Conservation (phyloP, 306 rosid genomes). For the Cotoneaster glaucophyllus region DNA sequence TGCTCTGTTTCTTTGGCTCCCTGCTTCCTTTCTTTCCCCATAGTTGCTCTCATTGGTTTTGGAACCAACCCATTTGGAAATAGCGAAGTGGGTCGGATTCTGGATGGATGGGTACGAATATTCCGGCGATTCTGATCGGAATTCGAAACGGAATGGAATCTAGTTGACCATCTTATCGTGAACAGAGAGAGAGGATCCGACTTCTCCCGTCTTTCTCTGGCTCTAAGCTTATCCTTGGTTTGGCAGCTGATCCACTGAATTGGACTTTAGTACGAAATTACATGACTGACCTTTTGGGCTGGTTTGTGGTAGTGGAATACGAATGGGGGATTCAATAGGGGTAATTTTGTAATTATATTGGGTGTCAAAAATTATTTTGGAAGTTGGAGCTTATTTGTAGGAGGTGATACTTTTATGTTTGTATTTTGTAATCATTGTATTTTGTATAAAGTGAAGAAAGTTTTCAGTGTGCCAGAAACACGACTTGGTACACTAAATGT, state of each 20-base stretch:
- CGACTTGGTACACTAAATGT: fast-evolving
- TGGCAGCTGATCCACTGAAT: slow-evolving; percentile 24
- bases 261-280: slow-evolving; percentile 19
- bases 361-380: slow-evolving; percentile 3
- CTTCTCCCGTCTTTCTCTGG: slow-evolving; percentile 5
- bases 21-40: slow-evolving; percentile 37
- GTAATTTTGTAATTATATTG: slow-evolving; percentile 15
- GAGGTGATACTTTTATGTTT: neutral
- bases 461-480: fast-evolving
- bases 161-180: slow-evolving; percentile 4
- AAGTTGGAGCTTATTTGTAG: slow-evolving; percentile 24
- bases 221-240: slow-evolving; percentile 30
- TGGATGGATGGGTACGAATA: slow-evolving; percentile 12
- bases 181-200: slow-evolving; percentile 10
- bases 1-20: slow-evolving; percentile 16
- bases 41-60: slow-evolving; percentile 29
- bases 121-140: slow-evolving; percentile 26
- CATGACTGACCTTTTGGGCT: slow-evolving; percentile 20
- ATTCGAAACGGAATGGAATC: slow-evolving; percentile 14
- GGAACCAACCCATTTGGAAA: slow-evolving; percentile 36
- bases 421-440: neutral
- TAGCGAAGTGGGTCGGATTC: neutral
- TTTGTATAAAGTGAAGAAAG: too few relatives aligned
- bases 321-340: neutral
- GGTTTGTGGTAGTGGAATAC: neutral